These are phyloP conservation scores for Naganishia sp. DNA, from an alignment of 1,284 basidiomycete species.

Conservation along the genomic window DNA sequence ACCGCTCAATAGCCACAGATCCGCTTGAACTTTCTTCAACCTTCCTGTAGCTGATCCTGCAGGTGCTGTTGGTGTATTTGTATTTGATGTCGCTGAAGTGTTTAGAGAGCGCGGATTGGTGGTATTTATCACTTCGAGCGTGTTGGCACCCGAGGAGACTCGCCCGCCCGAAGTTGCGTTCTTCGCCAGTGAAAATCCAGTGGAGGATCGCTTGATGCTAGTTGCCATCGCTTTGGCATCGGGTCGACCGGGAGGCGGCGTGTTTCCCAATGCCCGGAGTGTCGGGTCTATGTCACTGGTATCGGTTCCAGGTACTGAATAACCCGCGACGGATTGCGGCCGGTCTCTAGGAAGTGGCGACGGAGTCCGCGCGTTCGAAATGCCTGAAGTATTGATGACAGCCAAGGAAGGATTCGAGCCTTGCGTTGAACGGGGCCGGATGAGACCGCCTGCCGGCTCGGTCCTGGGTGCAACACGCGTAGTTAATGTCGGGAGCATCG, in stretches of 20 bases:
- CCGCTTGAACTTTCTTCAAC: slow-evolving; percentile 81
- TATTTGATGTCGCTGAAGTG: background rate
- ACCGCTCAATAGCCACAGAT: slow-evolving; percentile 81
- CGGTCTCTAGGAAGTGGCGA: slow-evolving; percentile 15
- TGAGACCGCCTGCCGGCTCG: background rate
- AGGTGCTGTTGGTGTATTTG: slow-evolving; percentile 8
- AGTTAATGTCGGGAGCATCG: slow-evolving; percentile 31
- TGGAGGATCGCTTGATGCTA: slow-evolving; percentile 30
- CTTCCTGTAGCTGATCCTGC: slow-evolving; percentile 48
- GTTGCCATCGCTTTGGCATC: slow-evolving; percentile 21
- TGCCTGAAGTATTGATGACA: slow-evolving; percentile 29
- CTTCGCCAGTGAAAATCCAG: slow-evolving; percentile 26
- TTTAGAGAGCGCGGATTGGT: slow-evolving; percentile 20
- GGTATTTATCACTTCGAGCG: slow-evolving; percentile 23
- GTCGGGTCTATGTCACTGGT: background rate
- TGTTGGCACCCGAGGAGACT: slow-evolving; percentile 10
- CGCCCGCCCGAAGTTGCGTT: slow-evolving; percentile 14
- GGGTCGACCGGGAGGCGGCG: slow-evolving; percentile 22
- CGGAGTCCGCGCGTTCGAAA: slow-evolving; percentile 1
- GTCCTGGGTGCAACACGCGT: slow-evolving; percentile 10
- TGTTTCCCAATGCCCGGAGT: slow-evolving; percentile 26
- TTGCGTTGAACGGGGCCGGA: slow-evolving; percentile 25
- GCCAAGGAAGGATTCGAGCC: slow-evolving; percentile 26
- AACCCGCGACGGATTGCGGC: slow-evolving; percentile 21
- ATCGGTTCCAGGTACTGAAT: background rate